phyloP scores from a whole-genome alignment of 2,329 filamentous ascomycete genomes.

The Alternaria brassicicola region DNA sequence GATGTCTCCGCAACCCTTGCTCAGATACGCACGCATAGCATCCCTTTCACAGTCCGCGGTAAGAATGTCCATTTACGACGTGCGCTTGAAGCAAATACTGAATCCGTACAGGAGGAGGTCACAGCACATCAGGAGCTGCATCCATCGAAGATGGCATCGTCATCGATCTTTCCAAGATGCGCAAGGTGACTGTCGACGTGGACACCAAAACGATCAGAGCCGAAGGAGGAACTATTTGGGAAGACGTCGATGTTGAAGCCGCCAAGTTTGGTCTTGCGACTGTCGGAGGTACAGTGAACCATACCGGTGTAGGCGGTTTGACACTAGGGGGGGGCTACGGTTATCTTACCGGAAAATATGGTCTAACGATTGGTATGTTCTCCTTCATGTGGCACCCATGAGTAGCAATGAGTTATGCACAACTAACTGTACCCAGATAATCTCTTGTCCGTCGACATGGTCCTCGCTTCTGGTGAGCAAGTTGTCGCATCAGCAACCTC shows the following conservation, averaged over 20 bases:
- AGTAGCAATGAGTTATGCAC: background rate
- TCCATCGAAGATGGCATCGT: constrained; percentile 61
- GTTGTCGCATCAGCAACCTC: constrained; percentile 37
- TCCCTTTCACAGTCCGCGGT: constrained; percentile 59
- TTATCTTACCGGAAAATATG: constrained; percentile 60
- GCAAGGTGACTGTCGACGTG: constrained; percentile 56
- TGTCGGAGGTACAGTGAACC: constrained; percentile 66
- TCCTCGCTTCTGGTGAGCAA: constrained; percentile 46
- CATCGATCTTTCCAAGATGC: constrained; percentile 61
- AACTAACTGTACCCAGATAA: constrained; percentile 33
- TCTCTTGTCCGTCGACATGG: constrained; percentile 45
- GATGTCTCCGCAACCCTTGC: constrained; percentile 33
- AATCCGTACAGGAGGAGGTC: constrained; percentile 56
- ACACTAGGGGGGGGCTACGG: constrained; percentile 63
- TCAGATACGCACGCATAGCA: constrained; percentile 33
- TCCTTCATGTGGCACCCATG: background rate
- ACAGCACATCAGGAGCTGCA: constrained; percentile 60
- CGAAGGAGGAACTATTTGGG: constrained; percentile 61
- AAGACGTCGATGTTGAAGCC: constrained; percentile 60
- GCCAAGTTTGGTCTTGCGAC: constrained; percentile 61
- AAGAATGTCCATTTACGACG: background rate
- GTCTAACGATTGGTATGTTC: constrained; percentile 58
- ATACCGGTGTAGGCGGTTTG: constrained; percentile 67
- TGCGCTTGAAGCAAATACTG: background rate
- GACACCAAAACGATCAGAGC: constrained; percentile 55